Conservation (phyloP, 306 rosid species). For the Castanea crenata region DNA sequence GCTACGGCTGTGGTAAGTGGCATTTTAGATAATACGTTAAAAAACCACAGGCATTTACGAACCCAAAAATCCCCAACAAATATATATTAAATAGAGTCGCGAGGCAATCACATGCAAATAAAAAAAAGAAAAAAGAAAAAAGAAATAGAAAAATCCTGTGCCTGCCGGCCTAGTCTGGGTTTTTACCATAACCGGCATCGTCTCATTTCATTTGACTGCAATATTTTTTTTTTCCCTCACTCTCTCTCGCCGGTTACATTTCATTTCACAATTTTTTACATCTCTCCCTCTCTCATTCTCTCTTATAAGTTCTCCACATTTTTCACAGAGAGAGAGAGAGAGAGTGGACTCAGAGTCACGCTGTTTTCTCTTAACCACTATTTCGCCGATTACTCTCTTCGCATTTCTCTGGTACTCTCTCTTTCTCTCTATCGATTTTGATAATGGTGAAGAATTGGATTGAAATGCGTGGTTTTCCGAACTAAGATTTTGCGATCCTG, state of each 20-base stretch:
- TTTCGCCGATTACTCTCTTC: constrained; percentile 5
- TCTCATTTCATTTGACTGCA: constrained; percentile 13
- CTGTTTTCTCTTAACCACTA: constrained; percentile 22
- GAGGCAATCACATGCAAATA: constrained; percentile 41
- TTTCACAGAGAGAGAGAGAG: background rate
- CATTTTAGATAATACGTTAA: background rate
- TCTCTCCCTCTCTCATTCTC: constrained; percentile 12
- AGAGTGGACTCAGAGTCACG: constrained; percentile 36
- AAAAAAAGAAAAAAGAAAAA: background rate
- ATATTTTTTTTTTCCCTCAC: too few relatives aligned
- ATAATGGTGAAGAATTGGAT: constrained; percentile 8
- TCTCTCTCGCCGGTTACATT: constrained; percentile 43
- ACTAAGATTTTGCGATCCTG: constrained; percentile 21
- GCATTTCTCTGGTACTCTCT: constrained; percentile 23
- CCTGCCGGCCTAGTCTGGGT: constrained; percentile 65
- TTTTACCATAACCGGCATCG: constrained; percentile 24
- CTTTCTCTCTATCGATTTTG: background rate
- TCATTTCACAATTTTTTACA: background rate
- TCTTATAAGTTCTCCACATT: constrained; percentile 21
- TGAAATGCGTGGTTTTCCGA: constrained; percentile 6
- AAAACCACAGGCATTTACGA: constrained; percentile 15
- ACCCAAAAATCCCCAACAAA: background rate
- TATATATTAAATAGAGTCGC: constrained; percentile 35
- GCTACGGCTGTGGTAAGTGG: constrained; percentile 1
- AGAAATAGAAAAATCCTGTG: constrained; percentile 11